Base-by-base conservation (phyloP, 2,329 filamentous ascomycete species). In the Capronia epimyces region DNA sequence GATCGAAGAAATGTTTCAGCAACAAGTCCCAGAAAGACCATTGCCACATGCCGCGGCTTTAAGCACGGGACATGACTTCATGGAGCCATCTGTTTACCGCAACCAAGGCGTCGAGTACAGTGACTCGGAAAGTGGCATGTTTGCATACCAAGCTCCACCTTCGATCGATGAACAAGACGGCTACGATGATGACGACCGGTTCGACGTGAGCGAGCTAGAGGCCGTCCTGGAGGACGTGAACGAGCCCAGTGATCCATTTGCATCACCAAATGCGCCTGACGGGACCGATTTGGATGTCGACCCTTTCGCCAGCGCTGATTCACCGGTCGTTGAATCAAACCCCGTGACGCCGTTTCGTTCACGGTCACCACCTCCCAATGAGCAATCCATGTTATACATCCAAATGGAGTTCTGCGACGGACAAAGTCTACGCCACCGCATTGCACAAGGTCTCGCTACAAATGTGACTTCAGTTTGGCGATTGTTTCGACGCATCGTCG, bases 371-470 rank as follows among this genome's bases (percentile, higher is more conserved):
- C 50, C 34, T 31, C 34, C 20, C 13, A 41, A 49, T 15, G 52
- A 53, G 29, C 46, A 52, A 46, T 90, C 86, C 0, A 84, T 90
- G 5, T 76, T 98, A 36, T 98, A 96, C 66, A 97, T 98, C 49
- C 93, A 95, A 54, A 98, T 98, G 93, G 93, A 98, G 66, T 95
- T 96, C 60, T 98, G 93, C 64, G 91, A 97, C 66, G 93, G 91
- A 65, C 81, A 87, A 59, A 97, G 93, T 0, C 78, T 98, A 25
- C 84, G 90, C 16, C 89, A 97, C 73, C 71, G 96, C 24, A 94
- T 98, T 50, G 49, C 47, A 27, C 81, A 84, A 62, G 84, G 83
- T 24, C 71, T 97, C 9, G 81, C 81, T 60, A 83, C 87, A 60
- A 82, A 90, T 50, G 76, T 79, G 1, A 79, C 89, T 22, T 86